These are phyloP conservation scores for Westerdykella aurantiaca DNA, from an alignment of 2,329 filamentous ascomycete genomes.

Conservation along the genomic window DNA sequence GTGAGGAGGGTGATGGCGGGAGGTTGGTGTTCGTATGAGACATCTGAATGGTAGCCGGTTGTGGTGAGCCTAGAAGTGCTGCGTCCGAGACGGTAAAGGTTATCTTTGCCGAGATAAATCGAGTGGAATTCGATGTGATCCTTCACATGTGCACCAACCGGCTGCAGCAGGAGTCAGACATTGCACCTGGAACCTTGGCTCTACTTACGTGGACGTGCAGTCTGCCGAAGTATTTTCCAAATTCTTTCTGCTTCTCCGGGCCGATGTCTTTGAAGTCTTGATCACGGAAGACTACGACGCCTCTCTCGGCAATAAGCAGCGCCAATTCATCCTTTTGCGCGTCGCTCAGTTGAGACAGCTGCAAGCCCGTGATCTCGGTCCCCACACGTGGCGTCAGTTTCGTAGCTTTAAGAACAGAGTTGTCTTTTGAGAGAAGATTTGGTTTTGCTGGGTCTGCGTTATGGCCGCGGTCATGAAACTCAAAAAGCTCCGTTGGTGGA, in stretches of 20 bases:
- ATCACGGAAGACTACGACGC: constrained; percentile 44
- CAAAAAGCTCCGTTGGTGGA: constrained; percentile 33
- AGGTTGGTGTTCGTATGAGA: constrained; percentile 45
- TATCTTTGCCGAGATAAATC: constrained; percentile 22
- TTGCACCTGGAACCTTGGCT: neutral
- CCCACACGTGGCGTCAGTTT: constrained; percentile 25
- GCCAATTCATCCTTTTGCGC: constrained; percentile 45
- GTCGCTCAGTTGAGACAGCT: constrained; percentile 41
- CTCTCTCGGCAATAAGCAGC: constrained; percentile 27
- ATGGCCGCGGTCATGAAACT: constrained; percentile 39
- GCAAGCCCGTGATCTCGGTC: constrained; percentile 31
- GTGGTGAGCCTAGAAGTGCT: constrained; percentile 32
- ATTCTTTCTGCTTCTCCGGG: constrained; percentile 39
- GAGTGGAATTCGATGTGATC: constrained; percentile 23
- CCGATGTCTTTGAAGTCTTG: constrained; percentile 45
- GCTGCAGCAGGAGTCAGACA: constrained; percentile 2
- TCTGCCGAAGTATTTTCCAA: constrained; percentile 42
- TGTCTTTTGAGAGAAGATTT: constrained; percentile 35
- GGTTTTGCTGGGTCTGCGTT: constrained; percentile 41
- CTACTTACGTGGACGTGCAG: constrained; percentile 14
- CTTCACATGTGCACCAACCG: constrained; percentile 21
- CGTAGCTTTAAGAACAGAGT: constrained; percentile 17
- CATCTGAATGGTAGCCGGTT: constrained; percentile 47
- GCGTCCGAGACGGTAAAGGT: constrained; percentile 20
- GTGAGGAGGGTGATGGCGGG: constrained; percentile 46